Base-by-base conservation (phyloP, 352 stramenopile species). In the Globisporangium viniferum region DNA sequence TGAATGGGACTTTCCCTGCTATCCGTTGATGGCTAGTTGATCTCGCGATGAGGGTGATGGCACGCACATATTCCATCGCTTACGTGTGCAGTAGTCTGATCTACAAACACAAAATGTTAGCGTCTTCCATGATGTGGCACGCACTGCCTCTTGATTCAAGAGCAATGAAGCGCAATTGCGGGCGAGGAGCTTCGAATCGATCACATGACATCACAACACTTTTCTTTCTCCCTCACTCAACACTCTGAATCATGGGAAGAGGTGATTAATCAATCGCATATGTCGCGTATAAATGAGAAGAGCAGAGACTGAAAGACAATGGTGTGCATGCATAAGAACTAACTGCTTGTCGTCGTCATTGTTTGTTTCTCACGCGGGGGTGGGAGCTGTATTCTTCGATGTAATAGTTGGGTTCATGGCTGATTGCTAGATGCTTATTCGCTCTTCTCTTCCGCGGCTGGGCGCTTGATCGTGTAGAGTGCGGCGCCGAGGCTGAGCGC, bases 391-490 rank as follows among this genome's bases (percentile, higher is more conserved):
- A 51, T 51, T 51, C 41, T 51, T 51, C 44, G 22, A 22, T 51
- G 51, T 31, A 57, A 31, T 59, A 27, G 54, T 35, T 41, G 29
- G 27, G 33, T 54, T 54, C 46, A 27, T 24, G 18, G 49, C 9
- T 56, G n/a, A 3, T 56, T 5, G 18, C 44, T 51, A 18, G 44
- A 20, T 7, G 18, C 20, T 36, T 72, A 71, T 61, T 68, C 70
- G 54, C 27, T 62, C 41, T 66, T 61, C 56, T 58, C 41, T 31
- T 72, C 65, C 22, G 22, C 68, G 20, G 46, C 44, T 10, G 66
- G 69, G 59, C 62, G 69, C 71, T 88, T 85, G 68, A 92, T 86
- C 39, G 81, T 90, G 69, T 84, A 80, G 24, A 70, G 58, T 1
- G 77, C 72, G 3, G 83, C 74, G 8, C 68, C 79, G 31, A 91